Base-by-base conservation (phyloP, 2,329 filamentous ascomycete species). In the Phialophora tarda region DNA sequence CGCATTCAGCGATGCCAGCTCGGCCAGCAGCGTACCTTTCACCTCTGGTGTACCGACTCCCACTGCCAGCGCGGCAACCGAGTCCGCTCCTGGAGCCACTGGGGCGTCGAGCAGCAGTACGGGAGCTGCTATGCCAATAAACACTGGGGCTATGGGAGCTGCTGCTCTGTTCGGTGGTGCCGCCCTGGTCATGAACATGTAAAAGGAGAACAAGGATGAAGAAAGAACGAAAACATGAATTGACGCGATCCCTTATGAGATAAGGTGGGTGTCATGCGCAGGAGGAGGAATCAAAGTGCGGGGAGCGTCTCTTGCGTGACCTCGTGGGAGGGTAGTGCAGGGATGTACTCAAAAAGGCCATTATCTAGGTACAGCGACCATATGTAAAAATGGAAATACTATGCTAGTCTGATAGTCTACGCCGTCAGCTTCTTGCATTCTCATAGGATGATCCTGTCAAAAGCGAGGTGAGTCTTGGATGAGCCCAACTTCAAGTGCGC, bases 1-100 rank as follows among this genome's bases (percentile, higher is more conserved):
- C 4, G 87, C 83, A 1, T 91, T 85, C 77, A 77, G 78, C 26
- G 82, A 82, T 63, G 87, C 85, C 4, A 81, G 79, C 5, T 79
- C 81, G 7, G 84, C 76, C 28, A 79, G 79, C 23, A 78, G 77
- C 6, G 78, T 77, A 14, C 85, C 87, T 0, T 88, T 86, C 75
- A 89, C 87, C 0, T 83, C 81, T 23, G 83, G 82, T 30, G 77
- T 87, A 41, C 73, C 82, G 0, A 77, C 79, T 1, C 77, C 84
- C 0, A 83, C 80, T 10, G 59, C 41, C 26, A 55, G 68, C 21
- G 50, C 59, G 17, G 59, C 56, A 1, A 67, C 59, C n/a, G 48
- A 57, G 24, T 51, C 51, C 21, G 64, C 64, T 23, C 41, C 59
- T n/a, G 62, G 56, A 30, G 58, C 61, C 2, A 58, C 61, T 8